Evolutionary conservation across 225 moss, liverwort and hornwort species (phyloP), one percentile per base, ranked within the genome.

Genomic region (Climacium dendroides): DNA sequence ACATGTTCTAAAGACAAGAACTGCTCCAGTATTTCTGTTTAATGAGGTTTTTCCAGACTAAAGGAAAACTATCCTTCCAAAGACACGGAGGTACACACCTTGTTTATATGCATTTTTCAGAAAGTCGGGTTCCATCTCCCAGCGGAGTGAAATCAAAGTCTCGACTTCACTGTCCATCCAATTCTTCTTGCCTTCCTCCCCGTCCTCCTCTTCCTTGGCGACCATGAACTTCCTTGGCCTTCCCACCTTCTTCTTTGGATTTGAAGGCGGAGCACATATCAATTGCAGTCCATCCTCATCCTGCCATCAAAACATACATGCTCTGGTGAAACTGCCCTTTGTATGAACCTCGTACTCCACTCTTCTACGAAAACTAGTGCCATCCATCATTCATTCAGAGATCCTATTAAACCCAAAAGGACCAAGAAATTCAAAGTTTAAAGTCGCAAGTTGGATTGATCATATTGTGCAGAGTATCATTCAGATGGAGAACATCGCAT

Each of bases 101-200:
- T 89, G 91, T 87, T 93, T 93, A 84, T 91, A 91, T 55, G 90
- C 91, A 83, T 93, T 93, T 82, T 90, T 90, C 67, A 91, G 66
- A 71, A 93, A 93, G 37, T 88, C 91, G 63, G 93, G 93, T 79
- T 91, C 93, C 91, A 93, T 90, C 79, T 93, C 93, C 91, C 91
- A 89, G 69, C 91, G 93, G 47, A 93, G 86, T 57, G 90, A 88
- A 66, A 93, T 91, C 85, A 93, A 75, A 47, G 88, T 83, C 74
- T 93, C 93, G 8, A 93, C 91, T 89, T 93, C 91, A 63, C 82
- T 88, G 50, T 93, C 93, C 91, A 90, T 89, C 93, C 91, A 93
- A 85, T 93, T 91, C 88, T 93, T 93, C 91, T 93, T 93, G 83
- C 88, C 88, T 90, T 93, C 93, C 79, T 91, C 93, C 54, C 88